Conservation (phyloP, 106 monocot genomes). For the Gastrodia elata region DNA sequence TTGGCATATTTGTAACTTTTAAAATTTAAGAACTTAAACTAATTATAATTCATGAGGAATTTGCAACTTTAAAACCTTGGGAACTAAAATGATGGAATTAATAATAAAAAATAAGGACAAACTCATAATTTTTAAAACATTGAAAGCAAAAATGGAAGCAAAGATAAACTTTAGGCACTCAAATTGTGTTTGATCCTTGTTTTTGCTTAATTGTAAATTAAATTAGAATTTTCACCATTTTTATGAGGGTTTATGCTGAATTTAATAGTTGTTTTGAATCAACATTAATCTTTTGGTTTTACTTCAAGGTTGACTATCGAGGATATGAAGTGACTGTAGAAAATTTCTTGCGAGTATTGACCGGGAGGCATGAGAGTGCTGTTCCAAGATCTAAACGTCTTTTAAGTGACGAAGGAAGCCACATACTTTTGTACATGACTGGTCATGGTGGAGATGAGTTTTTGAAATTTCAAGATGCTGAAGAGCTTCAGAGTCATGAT, state of each 20-base stretch:
- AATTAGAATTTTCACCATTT: too few species aligned
- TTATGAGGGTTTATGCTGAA: not conserved
- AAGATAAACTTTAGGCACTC: too few species aligned
- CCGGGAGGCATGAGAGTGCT: conserved; percentile 85
- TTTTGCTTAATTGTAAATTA: too few species aligned
- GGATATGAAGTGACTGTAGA: conserved; percentile 99
- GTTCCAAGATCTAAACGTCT: conserved; percentile 95
- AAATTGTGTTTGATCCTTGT: too few species aligned
- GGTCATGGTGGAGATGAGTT: conserved; percentile 96
- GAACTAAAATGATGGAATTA: too few species aligned
- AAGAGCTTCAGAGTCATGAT: conserved; percentile 99
- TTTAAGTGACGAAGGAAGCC: conserved; percentile 94
- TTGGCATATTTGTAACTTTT: too few species aligned
- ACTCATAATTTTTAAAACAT: too few species aligned
- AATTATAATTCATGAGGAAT: too few species aligned
- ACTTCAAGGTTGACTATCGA: conserved; percentile 82
- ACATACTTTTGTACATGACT: conserved; percentile 95
- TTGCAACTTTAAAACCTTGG: too few species aligned
- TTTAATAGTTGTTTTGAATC: not conserved
- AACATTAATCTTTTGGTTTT: conserved; percentile 3
- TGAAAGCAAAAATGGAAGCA: too few species aligned
- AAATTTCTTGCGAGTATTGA: conserved; percentile 85
- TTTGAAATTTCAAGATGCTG: conserved; percentile 91
- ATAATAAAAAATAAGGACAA: too few species aligned
- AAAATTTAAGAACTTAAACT: too few species aligned